Percentiles rank a stretch among this genome's conserved stretches.
Conservation (phyloP, 2,329 filamentous ascomycete genomes). For the Apiospora phragmitis region DNA sequence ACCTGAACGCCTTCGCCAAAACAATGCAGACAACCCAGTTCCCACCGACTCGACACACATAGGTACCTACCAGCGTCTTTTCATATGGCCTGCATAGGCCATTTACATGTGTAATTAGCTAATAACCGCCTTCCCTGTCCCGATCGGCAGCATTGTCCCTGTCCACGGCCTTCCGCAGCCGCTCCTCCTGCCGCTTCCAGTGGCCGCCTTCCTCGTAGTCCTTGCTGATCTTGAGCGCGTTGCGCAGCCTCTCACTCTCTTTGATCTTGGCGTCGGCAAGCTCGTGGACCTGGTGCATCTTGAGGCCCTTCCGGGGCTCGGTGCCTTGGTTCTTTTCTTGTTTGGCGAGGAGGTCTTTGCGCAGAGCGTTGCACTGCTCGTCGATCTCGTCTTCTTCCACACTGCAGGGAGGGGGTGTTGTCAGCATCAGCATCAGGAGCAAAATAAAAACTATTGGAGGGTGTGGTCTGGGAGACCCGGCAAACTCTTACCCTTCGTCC, state of each 20-base stretch:
- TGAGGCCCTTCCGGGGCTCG: conserved; percentile 62
- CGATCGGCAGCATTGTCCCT: conserved; percentile 28
- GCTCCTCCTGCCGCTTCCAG: conserved; percentile 82
- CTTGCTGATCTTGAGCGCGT: conserved; percentile 82
- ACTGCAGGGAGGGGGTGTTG: conserved; percentile 46
- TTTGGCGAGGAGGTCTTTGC: conserved; percentile 62
- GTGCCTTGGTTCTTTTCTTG: conserved; percentile 35
- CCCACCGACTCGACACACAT: neutral
- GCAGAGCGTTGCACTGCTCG: conserved; percentile 64
- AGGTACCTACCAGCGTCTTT: neutral
- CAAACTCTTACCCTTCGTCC: conserved; percentile 71
- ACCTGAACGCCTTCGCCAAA: conserved; percentile 21
- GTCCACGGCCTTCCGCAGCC: conserved; percentile 47
- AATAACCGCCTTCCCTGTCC: neutral
- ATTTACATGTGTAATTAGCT: neutral
- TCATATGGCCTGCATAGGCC: neutral
- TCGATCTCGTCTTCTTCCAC: conserved; percentile 92
- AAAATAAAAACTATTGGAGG: neutral
- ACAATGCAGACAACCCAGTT: conserved; percentile 17
- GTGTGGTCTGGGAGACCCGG: neutral
- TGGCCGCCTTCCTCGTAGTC: conserved; percentile 85
- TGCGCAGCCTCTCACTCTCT: conserved; percentile 86
- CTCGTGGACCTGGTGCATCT: conserved; percentile 94
- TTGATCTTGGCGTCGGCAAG: conserved; percentile 94
- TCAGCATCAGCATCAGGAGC: neutral